Evolutionary conservation across 2,329 filamentous ascomycete genomes (phyloP).

Genomic region (Neonectria coccinea): DNA sequence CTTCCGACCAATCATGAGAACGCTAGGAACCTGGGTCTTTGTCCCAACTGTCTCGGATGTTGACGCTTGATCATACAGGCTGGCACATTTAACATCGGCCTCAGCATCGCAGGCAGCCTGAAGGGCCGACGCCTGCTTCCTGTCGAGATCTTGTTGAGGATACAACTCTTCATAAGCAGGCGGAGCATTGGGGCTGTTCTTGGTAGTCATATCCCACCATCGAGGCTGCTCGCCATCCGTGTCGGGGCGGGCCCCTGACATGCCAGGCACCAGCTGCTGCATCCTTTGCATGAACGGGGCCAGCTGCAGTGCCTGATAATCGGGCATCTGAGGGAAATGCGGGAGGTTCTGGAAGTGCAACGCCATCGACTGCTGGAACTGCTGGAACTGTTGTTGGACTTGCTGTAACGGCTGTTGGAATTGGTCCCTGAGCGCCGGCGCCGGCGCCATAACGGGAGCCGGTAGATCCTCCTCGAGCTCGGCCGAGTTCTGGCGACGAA

Average conservation of each 20-base stretch:
- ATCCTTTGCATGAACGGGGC: constrained; percentile 76
- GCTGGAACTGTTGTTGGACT: constrained; percentile 81
- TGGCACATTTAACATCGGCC: constrained; percentile 68
- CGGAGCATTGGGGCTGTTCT: constrained; percentile 64
- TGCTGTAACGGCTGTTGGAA: constrained; percentile 78
- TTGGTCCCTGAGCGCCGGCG: constrained; percentile 79
- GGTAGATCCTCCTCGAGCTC: constrained; percentile 52
- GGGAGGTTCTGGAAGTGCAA: constrained; percentile 71
- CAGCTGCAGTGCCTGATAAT: constrained; percentile 74
- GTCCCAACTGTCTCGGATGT: constrained; percentile 53
- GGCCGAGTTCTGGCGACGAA: constrained; percentile 55
- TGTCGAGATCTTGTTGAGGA: constrained; percentile 66
- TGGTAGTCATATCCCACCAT: constrained; percentile 75
- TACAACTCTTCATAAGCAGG: constrained; percentile 86
- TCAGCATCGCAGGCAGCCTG: constrained; percentile 69
- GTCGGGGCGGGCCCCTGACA: constrained; percentile 63
- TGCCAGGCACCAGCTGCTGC: constrained; percentile 78
- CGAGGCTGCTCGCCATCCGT: constrained; percentile 57
- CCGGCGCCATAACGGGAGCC: constrained; percentile 70
- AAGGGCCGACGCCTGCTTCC: constrained; percentile 69
- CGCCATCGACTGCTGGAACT: constrained; percentile 79
- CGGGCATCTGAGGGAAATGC: constrained; percentile 71
- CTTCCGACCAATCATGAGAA: constrained; percentile 72
- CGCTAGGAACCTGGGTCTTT: constrained; percentile 54
- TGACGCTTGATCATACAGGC: constrained; percentile 61